Evolutionary conservation across 2,329 filamentous ascomycete genomes (phyloP).

Genomic region (Fonsecaea pugnacius): DNA sequence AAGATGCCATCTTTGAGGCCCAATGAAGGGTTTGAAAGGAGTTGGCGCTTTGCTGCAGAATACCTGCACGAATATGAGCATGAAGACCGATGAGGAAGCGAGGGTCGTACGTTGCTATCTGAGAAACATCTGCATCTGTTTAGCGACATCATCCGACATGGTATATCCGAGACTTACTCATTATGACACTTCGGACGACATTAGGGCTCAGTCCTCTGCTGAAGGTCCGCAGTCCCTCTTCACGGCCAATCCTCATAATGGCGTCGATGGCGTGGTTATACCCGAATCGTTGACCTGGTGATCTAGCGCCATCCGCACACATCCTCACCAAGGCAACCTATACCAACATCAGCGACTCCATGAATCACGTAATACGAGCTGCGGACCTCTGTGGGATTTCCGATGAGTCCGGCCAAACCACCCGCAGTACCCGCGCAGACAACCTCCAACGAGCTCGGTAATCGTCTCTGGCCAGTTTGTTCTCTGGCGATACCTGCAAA

Average conservation of each 20-base stretch:
- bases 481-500: slow-evolving; percentile 24
- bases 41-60: slow-evolving; percentile 29
- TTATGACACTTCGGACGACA: slow-evolving; percentile 31
- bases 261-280: slow-evolving; percentile 30
- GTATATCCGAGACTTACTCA: slow-evolving; percentile 21
- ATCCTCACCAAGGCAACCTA: slow-evolving; percentile 31
- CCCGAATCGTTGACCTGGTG: slow-evolving; percentile 25
- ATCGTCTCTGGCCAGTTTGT: slow-evolving; percentile 16
- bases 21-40: slow-evolving; percentile 25
- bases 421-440: slow-evolving; percentile 27
- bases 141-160: not conserved
- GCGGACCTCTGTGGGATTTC: slow-evolving; percentile 31
- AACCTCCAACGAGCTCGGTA: slow-evolving; percentile 26
- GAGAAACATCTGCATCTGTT: slow-evolving; percentile 25
- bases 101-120: slow-evolving; percentile 29
- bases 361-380: not conserved
- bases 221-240: slow-evolving; percentile 30
- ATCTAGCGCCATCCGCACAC: slow-evolving; percentile 31
- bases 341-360: slow-evolving; percentile 8
- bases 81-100: not conserved
- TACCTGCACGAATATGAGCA: slow-evolving; percentile 22
- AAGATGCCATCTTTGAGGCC: slow-evolving; percentile 28
- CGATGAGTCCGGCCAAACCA: slow-evolving; percentile 27
- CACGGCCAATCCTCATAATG: slow-evolving; percentile 26
- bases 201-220: slow-evolving; percentile 28